Percentiles rank a stretch among this genome's conserved stretches.
Evolutionary conservation across 768 basidiomycete species (phyloP).

Genomic region (Hericium erinaceus): DNA sequence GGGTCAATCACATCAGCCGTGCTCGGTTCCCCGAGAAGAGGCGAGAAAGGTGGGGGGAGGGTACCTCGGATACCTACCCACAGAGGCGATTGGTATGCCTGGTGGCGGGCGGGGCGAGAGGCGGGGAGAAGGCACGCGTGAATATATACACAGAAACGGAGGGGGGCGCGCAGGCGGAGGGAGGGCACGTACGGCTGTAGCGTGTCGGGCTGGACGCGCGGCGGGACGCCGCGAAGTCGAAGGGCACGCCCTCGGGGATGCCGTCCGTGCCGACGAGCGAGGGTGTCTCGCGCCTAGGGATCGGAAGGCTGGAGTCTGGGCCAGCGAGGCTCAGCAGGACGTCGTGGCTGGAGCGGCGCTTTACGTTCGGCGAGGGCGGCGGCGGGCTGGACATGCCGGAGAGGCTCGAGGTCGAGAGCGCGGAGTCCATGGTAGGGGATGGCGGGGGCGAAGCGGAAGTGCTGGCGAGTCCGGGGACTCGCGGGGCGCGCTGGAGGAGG

Average conservation of each 20-base stretch:
- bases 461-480: slow-evolving; percentile 38
- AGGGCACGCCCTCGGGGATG: slow-evolving; percentile 69
- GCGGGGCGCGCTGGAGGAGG: slow-evolving; percentile 55
- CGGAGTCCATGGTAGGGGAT: slow-evolving; percentile 14
- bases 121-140: not conserved
- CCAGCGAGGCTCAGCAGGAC: slow-evolving; percentile 62
- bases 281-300: slow-evolving; percentile 47
- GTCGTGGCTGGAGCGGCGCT: slow-evolving; percentile 64
- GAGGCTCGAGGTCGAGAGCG: slow-evolving; percentile 21
- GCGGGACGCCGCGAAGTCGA: slow-evolving; percentile 41
- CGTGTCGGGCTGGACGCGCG: slow-evolving; percentile 66
- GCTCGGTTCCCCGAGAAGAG: not conserved
- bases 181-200: slow-evolving; percentile 58
- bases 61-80: slow-evolving; percentile 14
- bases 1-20: slow-evolving; percentile 1
- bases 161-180: slow-evolving; percentile 11
- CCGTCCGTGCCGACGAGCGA: slow-evolving; percentile 36
- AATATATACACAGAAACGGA: not conserved
- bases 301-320: slow-evolving; percentile 64
- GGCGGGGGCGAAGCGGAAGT: slow-evolving; percentile 31
- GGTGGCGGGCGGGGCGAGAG: not conserved
- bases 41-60: not conserved
- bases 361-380: slow-evolving; percentile 16
- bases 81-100: slow-evolving; percentile 42
- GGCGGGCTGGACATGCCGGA: not conserved